phyloP scores from a whole-genome alignment of 2,329 filamentous ascomycete genomes.

The Colletotrichum chrysophilum region DNA sequence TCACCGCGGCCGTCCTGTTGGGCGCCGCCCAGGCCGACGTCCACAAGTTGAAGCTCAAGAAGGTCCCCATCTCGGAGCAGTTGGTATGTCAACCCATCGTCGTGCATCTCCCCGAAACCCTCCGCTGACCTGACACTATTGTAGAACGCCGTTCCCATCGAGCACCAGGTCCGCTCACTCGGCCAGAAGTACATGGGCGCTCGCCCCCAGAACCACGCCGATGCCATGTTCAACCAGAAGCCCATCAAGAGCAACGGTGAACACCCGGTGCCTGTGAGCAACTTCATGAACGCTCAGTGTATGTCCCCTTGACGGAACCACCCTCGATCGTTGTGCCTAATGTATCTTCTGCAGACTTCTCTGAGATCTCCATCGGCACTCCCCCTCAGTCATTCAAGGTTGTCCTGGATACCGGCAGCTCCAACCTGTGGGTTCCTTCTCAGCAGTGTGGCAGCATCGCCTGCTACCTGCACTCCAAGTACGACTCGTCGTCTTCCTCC shows the following conservation, averaged over 20 bases:
- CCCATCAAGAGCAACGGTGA: constrained; percentile 68
- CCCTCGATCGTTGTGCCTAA: background rate
- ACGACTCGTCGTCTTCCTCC: constrained; percentile 87
- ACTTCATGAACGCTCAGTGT: constrained; percentile 99
- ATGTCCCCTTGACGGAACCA: constrained; percentile 44
- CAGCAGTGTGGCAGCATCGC: constrained; percentile 91
- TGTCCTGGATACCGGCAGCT: constrained; percentile 96
- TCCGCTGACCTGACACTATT: constrained; percentile 18
- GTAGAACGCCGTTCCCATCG: constrained; percentile 79
- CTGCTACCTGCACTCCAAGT: constrained; percentile 97
- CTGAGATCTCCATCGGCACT: constrained; percentile 90
- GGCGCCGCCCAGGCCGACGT: constrained; percentile 84
- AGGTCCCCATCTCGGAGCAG: constrained; percentile 91
- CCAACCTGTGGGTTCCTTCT: constrained; percentile 98
- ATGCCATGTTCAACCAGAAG: constrained; percentile 81
- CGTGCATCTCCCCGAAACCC: background rate
- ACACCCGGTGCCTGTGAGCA: constrained; percentile 88
- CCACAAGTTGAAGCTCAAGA: constrained; percentile 98
- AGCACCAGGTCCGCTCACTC: constrained; percentile 80
- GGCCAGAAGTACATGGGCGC: constrained; percentile 96
- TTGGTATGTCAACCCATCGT: constrained; percentile 65
- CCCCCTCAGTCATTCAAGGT: constrained; percentile 98
- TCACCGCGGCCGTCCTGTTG: constrained; percentile 81
- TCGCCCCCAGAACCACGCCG: constrained; percentile 70
- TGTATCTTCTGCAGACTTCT: constrained; percentile 75